Base-by-base conservation (phyloP, 2,329 filamentous ascomycete genomes). In the Ophioceras dolichostomum region DNA sequence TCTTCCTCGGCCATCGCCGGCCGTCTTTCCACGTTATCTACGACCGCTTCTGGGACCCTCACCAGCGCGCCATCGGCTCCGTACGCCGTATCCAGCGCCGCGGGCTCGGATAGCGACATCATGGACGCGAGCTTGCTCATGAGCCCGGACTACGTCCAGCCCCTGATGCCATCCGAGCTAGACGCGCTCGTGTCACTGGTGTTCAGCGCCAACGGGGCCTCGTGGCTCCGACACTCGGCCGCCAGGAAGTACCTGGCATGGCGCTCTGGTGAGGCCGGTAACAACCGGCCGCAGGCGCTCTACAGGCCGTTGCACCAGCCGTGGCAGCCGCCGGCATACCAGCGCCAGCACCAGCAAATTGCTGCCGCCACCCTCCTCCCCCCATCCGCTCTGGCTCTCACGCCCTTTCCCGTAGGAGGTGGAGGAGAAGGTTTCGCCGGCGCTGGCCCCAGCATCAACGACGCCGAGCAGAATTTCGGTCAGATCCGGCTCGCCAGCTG, bases 81-180 rank as follows among this genome's bases (percentile, higher is more conserved):
- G 3, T 93, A 84, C 51, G 76, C 84, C 1, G 70, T 94, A 16
- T 95, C 89, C 2, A 91, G 83, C 16, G 73, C 73, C 10, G 66
- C 73, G 18, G 74, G 71, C 2, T 72, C 73, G 17, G 86, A 95
- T 49, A 63, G 76, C 42, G 85, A 94, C 28, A 76, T 71, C 31
- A 93, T 96, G 79, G 89, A 96, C 54, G 89, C 88, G 14, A 94
- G 86, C 49, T 66, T 94, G 0, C 69, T 96, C 14, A 96, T 96
- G 89, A 87, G 79, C 39, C 80, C 88, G 1, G 83, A 91, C 49
- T 96, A 95, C 52, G 65, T 91, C 12, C 80, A 85, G 43, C 89
- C 89, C 1, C 66, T 95, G 4, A 60, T 83, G 3, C 59, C 73
- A 1, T 91, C 86, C 8, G 88, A 96, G 30, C 71, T 96, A 2